Conservation (phyloP, 495 filamentous ascomycete species). For the Rhizodiscina lignyota region DNA sequence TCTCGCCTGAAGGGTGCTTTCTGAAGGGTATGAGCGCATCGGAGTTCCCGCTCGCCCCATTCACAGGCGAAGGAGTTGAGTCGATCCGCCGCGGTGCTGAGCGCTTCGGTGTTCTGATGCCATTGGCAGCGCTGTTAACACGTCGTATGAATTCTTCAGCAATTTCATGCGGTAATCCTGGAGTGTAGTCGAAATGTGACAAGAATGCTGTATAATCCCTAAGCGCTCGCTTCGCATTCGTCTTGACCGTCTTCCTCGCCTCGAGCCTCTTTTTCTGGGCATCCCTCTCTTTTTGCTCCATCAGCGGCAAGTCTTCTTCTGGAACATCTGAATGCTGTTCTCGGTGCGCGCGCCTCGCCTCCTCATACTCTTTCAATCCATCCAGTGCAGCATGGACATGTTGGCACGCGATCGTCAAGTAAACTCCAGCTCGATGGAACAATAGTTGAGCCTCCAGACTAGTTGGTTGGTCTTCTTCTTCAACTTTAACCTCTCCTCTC, state of each 20-base stretch:
- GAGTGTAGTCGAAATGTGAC: slow-evolving; percentile 58
- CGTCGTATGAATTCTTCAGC: slow-evolving; percentile 51
- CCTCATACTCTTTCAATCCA: too few relatives aligned
- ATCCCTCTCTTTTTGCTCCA: slow-evolving; percentile 18
- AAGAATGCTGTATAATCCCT: slow-evolving; percentile 54
- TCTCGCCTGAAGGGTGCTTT: slow-evolving; percentile 6
- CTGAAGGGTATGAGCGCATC: slow-evolving; percentile 18
- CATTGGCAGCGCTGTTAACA: slow-evolving; percentile 37
- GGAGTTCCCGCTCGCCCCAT: slow-evolving; percentile 6
- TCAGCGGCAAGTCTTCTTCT: slow-evolving; percentile 6
- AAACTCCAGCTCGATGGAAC: slow-evolving; percentile 61
- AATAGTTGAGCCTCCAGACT: slow-evolving; percentile 57
- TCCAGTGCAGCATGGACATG: slow-evolving; percentile 39
- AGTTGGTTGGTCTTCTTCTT: slow-evolving; percentile 53
- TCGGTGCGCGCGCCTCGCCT: too few relatives aligned
- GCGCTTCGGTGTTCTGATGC: slow-evolving; percentile 12
- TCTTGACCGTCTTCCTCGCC: slow-evolving; percentile 47
- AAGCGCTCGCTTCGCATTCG: slow-evolving; percentile 55
- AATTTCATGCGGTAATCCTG: slow-evolving; percentile 43
- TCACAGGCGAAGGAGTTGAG: slow-evolving; percentile 4
- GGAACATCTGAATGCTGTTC: slow-evolving; percentile 10
- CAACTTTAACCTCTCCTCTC: slow-evolving; percentile 33
- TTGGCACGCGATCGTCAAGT: slow-evolving; percentile 51
- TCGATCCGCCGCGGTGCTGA: slow-evolving; percentile 6
- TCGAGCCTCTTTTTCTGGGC: slow-evolving; percentile 32